Evolutionary conservation across 208 protist genomes (phyloP).

Genomic region (Wallacemonas sp.): DNA sequence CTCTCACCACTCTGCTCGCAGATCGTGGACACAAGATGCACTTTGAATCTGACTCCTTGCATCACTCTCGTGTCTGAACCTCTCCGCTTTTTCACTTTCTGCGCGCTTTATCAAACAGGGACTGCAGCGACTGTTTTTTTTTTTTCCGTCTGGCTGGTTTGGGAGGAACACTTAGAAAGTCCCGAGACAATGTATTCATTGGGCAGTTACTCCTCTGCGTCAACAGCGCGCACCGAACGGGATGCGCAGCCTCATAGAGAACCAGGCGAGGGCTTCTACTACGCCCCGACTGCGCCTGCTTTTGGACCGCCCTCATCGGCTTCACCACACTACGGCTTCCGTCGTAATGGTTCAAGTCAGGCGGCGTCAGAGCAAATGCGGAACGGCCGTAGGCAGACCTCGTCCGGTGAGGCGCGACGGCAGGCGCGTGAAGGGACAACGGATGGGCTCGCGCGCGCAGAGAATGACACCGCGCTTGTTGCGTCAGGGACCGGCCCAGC

Average conservation of each 20-base stretch:
- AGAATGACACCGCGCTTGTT: background rate
- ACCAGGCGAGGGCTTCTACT: background rate
- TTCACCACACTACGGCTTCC: constrained; percentile 26
- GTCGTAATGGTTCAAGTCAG: background rate
- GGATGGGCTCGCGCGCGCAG: background rate
- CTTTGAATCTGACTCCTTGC: background rate
- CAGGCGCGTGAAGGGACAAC: background rate
- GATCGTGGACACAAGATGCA: background rate
- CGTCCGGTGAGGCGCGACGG: background rate
- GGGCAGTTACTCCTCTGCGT: background rate
- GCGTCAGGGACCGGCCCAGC: background rate
- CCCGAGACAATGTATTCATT: background rate
- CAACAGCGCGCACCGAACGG: background rate
- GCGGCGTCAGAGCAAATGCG: background rate
- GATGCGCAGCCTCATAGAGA: background rate
- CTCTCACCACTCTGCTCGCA: background rate
- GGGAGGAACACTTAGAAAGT: background rate
- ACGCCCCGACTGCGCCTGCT: constrained; percentile 1
- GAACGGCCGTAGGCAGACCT: background rate
- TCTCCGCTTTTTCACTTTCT: constrained; percentile 8
- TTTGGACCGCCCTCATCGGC: constrained; percentile 26
- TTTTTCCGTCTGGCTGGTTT: background rate
- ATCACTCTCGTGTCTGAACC: background rate
- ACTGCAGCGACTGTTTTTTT: constrained; percentile 2
- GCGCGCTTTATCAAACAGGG: too few relatives aligned